phyloP scores from a whole-genome alignment of 2,329 filamentous ascomycete species.

The Talaromyces sp. region DNA sequence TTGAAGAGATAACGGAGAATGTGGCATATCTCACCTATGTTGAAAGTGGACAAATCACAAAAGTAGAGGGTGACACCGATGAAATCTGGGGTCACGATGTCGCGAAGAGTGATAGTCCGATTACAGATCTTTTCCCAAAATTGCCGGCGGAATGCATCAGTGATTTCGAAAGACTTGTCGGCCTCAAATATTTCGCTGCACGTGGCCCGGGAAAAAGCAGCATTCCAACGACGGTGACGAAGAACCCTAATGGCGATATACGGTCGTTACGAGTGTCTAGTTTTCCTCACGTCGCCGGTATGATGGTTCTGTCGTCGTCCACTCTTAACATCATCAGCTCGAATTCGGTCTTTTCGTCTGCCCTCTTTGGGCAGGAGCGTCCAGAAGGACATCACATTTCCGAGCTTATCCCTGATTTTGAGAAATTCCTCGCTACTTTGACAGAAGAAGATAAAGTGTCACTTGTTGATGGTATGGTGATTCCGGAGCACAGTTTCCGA shows the following conservation, averaged over 20 bases:
- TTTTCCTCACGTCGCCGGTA: slow-evolving; percentile 95
- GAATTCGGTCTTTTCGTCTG: slow-evolving; percentile 89
- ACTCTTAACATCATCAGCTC: slow-evolving; percentile 80
- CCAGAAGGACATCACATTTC: slow-evolving; percentile 76
- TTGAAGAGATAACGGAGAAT: slow-evolving; percentile 97
- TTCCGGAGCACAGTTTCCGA: slow-evolving; percentile 93
- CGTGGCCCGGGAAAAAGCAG: slow-evolving; percentile 70
- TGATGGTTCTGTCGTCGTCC: slow-evolving; percentile 81
- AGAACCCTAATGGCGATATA: slow-evolving; percentile 57
- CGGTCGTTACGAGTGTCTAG: slow-evolving; percentile 76
- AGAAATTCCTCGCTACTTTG: slow-evolving; percentile 73
- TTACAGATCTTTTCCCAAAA: slow-evolving; percentile 73
- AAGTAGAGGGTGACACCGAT: slow-evolving; percentile 67
- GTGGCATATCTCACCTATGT: slow-evolving; percentile 72
- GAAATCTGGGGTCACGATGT: slow-evolving; percentile 78
- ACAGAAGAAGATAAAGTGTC: slow-evolving; percentile 80
- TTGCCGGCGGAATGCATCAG: slow-evolving; percentile 68
- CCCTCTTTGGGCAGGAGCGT: slow-evolving; percentile 82
- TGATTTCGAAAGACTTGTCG: slow-evolving; percentile 67
- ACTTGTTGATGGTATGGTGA: slow-evolving; percentile 87
- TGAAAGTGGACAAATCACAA: slow-evolving; percentile 67
- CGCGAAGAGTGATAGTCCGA: slow-evolving; percentile 62
- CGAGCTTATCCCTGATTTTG: slow-evolving; percentile 79
- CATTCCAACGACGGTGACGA: slow-evolving; percentile 77
- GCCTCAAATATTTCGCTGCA: slow-evolving; percentile 77